Conservation (phyloP, 2,329 filamentous ascomycete species). For the Cladosporium sphaerospermum region DNA sequence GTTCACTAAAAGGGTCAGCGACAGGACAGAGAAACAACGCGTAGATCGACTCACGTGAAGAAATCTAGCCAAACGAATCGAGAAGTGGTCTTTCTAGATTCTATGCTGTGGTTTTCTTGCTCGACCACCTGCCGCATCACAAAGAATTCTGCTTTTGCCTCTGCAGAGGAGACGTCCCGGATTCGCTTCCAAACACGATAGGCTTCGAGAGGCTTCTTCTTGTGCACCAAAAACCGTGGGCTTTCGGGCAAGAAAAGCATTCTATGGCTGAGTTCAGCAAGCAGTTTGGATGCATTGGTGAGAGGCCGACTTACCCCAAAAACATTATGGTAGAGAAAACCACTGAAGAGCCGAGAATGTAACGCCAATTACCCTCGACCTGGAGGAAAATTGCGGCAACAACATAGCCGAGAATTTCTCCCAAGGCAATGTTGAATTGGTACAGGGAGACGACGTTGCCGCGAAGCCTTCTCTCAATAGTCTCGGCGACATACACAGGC, state of each 20-base stretch:
- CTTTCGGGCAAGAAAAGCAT: slow-evolving; percentile 68
- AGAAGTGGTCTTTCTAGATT: slow-evolving; percentile 46
- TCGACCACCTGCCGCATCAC: slow-evolving; percentile 61
- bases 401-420: slow-evolving; percentile 67
- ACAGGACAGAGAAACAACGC: too few relatives aligned
- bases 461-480: slow-evolving; percentile 59
- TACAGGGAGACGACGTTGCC: slow-evolving; percentile 69
- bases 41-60: slow-evolving; percentile 43
- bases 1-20: slow-evolving; percentile 33
- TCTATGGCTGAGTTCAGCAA: slow-evolving; percentile 26
- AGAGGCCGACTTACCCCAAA: too few relatives aligned
- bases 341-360: slow-evolving; percentile 65
- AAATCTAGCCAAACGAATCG: slow-evolving; percentile 67
- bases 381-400: slow-evolving; percentile 66
- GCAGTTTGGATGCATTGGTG: too few relatives aligned
- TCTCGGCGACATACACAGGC: slow-evolving; percentile 68
- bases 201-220: slow-evolving; percentile 52
- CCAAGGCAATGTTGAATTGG: slow-evolving; percentile 69
- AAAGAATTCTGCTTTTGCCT: slow-evolving; percentile 63
- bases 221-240: slow-evolving; percentile 65
- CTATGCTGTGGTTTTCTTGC: slow-evolving; percentile 46
- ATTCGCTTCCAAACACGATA: slow-evolving; percentile 69
- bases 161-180: slow-evolving; percentile 51
- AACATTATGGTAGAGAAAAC: slow-evolving; percentile 60
- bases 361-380: slow-evolving; percentile 66